Conservation (phyloP, 805 yeast species). For the Tetrapisispora namnaoensis region DNA sequence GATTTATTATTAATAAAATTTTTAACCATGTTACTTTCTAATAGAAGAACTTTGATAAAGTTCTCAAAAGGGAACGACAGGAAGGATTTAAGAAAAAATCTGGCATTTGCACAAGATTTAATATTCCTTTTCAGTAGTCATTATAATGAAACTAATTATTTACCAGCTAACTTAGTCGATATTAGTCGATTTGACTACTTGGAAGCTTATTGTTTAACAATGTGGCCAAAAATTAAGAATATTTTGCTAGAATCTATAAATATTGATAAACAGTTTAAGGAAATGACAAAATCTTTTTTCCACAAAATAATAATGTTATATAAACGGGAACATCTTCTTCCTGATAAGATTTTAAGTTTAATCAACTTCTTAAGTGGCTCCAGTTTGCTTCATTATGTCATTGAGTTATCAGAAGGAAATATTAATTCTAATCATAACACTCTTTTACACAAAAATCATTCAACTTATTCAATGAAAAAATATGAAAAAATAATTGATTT, state of each 20-base stretch:
- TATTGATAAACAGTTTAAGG: neutral
- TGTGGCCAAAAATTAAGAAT: conserved; percentile 7
- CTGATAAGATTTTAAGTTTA: neutral
- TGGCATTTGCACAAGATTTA: conserved; percentile 1
- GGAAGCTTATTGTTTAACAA: conserved; percentile 10
- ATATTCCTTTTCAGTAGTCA: conserved; percentile 6
- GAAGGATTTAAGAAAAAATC: neutral
- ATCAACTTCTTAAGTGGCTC: neutral
- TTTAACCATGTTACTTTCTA: conserved; percentile 9
- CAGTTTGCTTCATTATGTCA: neutral
- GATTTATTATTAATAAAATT: conserved; percentile 6
- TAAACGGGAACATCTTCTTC: conserved; percentile 6
- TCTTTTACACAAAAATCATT: neutral
- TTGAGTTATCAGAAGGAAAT: neutral
- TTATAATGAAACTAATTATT: neutral
- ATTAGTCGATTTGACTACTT: conserved; percentile 10
- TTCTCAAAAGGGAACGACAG: conserved; percentile 3
- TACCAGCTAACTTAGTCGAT: neutral
- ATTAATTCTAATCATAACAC: neutral
- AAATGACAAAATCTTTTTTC: conserved; percentile 4
- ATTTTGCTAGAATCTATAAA: conserved; percentile 3
- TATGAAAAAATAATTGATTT: neutral
- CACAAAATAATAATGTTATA: conserved; percentile 6
- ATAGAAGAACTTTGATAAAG: conserved; percentile 6
- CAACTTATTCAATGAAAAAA: neutral